phyloP scores from a whole-genome alignment of 352 stramenopile genomes.

The Globisporangium lucens region DNA sequence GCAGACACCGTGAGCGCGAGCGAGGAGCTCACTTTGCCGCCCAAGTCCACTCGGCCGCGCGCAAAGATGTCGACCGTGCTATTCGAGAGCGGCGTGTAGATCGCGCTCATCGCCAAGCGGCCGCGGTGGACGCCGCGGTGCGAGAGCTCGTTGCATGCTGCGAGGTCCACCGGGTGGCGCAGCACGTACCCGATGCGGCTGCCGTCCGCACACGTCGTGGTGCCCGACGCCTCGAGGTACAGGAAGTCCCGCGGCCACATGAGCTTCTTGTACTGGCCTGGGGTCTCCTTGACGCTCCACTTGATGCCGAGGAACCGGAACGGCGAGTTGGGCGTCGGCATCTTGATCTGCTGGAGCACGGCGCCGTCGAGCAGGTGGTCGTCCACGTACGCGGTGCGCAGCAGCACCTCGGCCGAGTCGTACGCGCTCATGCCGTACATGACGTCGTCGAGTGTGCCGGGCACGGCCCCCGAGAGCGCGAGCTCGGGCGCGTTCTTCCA shows the following conservation, averaged over 20 bases:
- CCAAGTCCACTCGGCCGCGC: background rate
- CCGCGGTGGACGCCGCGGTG: constrained; percentile 1
- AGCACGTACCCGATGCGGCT: constrained; percentile 18
- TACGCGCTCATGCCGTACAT: constrained; percentile 34
- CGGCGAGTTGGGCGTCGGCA: constrained; percentile 19
- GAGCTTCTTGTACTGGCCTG: constrained; percentile 19
- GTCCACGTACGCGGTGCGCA: constrained; percentile 28
- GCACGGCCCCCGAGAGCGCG: constrained; percentile 25
- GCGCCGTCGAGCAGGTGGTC: constrained; percentile 26
- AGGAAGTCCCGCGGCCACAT: constrained; percentile 29
- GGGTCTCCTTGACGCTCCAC: constrained; percentile 24
- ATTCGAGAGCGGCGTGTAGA: constrained; percentile 14
- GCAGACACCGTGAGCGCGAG: constrained; percentile 9
- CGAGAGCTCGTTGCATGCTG: background rate
- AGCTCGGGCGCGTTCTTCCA: constrained; percentile 14
- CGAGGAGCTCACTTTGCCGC: background rate
- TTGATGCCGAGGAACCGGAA: constrained; percentile 35
- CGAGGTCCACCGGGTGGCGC: constrained; percentile 14
- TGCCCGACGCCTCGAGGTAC: constrained; percentile 12
- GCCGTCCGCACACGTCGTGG: background rate
- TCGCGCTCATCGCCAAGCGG: constrained; percentile 4
- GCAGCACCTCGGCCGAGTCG: constrained; percentile 28
- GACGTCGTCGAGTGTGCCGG: constrained; percentile 29
- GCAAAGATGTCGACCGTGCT: constrained; percentile 18
- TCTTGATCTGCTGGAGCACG: constrained; percentile 24